phyloP scores from a whole-genome alignment of 2,329 filamentous ascomycete genomes.

The Penicillium freii region DNA sequence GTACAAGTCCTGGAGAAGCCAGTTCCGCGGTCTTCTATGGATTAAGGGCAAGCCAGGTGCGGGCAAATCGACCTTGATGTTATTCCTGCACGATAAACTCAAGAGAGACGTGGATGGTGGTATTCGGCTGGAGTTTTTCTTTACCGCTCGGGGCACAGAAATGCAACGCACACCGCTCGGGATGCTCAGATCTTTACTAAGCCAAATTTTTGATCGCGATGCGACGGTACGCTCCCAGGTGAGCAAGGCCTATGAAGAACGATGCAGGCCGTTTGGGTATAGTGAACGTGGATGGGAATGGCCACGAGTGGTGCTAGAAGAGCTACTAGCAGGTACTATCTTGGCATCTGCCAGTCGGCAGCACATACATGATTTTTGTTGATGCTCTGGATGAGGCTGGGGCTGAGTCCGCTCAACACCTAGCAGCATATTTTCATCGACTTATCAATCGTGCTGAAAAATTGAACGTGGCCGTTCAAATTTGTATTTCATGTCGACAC shows the following conservation, averaged over 20 bases:
- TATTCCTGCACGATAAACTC: constrained; percentile 13
- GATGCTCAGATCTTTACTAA: constrained; percentile 18
- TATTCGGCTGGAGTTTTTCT: constrained; percentile 19
- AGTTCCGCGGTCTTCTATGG: constrained; percentile 16
- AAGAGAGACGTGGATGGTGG: background rate
- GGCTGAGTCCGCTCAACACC: constrained; percentile 1
- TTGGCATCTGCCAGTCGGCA: background rate
- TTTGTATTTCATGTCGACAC: constrained; percentile 20
- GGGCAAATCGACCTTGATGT: constrained; percentile 24
- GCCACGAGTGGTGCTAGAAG: background rate
- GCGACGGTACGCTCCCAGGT: background rate
- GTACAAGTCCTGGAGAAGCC: constrained; percentile 9
- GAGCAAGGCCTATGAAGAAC: background rate
- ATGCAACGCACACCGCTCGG: constrained; percentile 15
- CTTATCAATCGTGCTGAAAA: background rate
- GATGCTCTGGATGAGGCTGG: constrained; percentile 16
- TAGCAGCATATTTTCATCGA: constrained; percentile 6
- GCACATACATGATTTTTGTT: constrained; percentile 8
- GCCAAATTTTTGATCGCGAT: constrained; percentile 11
- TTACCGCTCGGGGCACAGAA: constrained; percentile 14
- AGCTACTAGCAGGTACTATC: background rate
- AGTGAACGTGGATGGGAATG: constrained; percentile 1
- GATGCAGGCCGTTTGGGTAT: constrained; percentile 5
- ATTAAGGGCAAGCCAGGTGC: constrained; percentile 25
- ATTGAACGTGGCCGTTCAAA: background rate